A percentile compares a stretch with the other conserved stretches of the same genome.
Evolutionary conservation across 2,329 filamentous ascomycete species (phyloP).

Genomic region (Nannizzia gypsea): DNA sequence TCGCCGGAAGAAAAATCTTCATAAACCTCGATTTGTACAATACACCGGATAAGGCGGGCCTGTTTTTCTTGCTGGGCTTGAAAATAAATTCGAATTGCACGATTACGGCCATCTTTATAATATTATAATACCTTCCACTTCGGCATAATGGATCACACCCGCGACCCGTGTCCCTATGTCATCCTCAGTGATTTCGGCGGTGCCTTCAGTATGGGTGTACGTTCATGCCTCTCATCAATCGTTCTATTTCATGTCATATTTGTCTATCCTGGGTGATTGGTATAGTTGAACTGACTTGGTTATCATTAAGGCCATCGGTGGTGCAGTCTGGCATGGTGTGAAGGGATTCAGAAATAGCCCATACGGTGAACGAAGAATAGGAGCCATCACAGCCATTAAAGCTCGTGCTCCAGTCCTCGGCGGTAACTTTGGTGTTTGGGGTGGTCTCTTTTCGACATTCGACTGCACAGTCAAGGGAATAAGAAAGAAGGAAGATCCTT

Average conservation of each 20-base stretch:
- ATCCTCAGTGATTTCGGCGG: slow-evolving; percentile 95
- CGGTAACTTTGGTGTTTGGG: slow-evolving; percentile 97
- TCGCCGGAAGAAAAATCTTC: background rate
- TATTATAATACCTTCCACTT: background rate
- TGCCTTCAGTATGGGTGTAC: slow-evolving; percentile 90
- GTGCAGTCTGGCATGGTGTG: slow-evolving; percentile 89
- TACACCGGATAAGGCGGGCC: background rate
- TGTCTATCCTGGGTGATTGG: slow-evolving; percentile 8
- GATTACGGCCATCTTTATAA: background rate
- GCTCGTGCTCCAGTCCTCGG: slow-evolving; percentile 90
- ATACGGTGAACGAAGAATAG: slow-evolving; percentile 89
- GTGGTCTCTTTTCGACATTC: slow-evolving; percentile 87
- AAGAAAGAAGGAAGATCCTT: slow-evolving; percentile 93
- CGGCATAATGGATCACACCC: slow-evolving; percentile 70
- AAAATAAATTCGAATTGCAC: background rate
- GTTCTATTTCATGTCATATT: background rate
- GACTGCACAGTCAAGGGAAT: slow-evolving; percentile 94
- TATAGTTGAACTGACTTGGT: slow-evolving; percentile 2
- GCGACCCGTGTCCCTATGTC: slow-evolving; percentile 95
- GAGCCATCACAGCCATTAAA: slow-evolving; percentile 93
- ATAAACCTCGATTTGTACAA: background rate
- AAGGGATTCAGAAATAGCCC: slow-evolving; percentile 87
- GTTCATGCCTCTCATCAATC: slow-evolving; percentile 27
- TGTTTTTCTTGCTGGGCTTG: background rate
- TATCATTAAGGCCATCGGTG: slow-evolving; percentile 52